These are phyloP conservation scores for Epichloe uncinata DNA, from an alignment of 2,329 filamentous ascomycete genomes.

Conservation along the genomic window DNA sequence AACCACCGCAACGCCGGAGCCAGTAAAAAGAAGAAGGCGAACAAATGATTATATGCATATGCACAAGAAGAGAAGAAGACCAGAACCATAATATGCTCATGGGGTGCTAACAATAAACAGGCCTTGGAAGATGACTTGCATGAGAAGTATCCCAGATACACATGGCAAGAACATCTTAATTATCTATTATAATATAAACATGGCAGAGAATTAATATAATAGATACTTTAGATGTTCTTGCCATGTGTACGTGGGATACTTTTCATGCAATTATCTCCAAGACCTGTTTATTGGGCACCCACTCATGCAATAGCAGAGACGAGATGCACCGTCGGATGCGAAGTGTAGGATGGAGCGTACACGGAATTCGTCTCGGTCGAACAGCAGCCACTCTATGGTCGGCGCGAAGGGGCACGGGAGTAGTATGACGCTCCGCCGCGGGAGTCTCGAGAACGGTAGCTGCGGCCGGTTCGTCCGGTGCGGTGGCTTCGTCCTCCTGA, in stretches of 20 bases:
- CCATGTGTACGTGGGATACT: no score
- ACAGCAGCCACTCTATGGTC: constrained; percentile 2
- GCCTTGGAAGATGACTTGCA: no score
- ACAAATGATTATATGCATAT: not conserved
- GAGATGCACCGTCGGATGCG: not conserved
- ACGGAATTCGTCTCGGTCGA: not conserved
- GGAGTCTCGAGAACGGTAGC: constrained; percentile 4
- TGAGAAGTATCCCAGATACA: no score
- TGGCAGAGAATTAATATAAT: no score
- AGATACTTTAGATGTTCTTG: no score
- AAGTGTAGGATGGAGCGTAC: not conserved
- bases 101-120: no score
- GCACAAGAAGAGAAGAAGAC: not conserved
- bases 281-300: not conserved
- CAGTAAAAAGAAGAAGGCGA: not conserved
- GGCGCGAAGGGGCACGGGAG: constrained; percentile 3
- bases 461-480: constrained; percentile 3
- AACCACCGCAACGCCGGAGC: not conserved
- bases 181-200: no score
- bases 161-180: no score
- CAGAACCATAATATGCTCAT: not conserved
- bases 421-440: constrained; percentile 3
- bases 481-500: constrained; percentile 11
- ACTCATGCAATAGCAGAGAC: not conserved
- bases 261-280: no score